phyloP scores from a whole-genome alignment of 495 filamentous ascomycete species.

The Amniculicola lignicola region DNA sequence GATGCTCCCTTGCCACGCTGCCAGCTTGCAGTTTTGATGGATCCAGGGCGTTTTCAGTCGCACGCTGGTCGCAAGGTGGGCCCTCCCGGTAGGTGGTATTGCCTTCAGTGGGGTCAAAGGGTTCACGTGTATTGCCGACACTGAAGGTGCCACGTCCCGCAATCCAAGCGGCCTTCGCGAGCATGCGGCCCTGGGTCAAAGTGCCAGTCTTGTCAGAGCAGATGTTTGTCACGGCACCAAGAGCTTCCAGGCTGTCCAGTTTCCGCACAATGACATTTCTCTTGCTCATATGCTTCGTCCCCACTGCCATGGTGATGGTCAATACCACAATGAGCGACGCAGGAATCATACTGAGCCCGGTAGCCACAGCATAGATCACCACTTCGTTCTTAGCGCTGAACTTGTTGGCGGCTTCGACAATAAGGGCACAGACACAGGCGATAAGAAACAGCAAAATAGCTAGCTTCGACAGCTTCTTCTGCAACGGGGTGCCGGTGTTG shows the following conservation, averaged over 20 bases:
- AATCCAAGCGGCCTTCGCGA: constrained; percentile 52
- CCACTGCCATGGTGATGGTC: constrained; percentile 72
- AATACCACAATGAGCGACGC: constrained; percentile 69
- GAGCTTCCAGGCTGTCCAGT: constrained; percentile 59
- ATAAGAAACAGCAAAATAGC: constrained; percentile 65
- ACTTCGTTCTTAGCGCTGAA: constrained; percentile 60
- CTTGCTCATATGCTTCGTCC: constrained; percentile 68
- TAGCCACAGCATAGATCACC: constrained; percentile 61
- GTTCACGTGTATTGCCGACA: constrained; percentile 34
- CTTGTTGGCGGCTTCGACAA: constrained; percentile 62
- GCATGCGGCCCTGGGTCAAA: constrained; percentile 63
- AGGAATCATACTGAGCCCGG: constrained; percentile 56
- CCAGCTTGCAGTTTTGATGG: constrained; percentile 27
- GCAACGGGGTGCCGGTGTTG: constrained; percentile 58
- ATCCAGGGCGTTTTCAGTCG: constrained; percentile 37
- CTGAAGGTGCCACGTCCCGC: constrained; percentile 36
- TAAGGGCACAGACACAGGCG: constrained; percentile 64
- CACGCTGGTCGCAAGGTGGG: constrained; percentile 17
- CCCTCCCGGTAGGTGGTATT: constrained; percentile 18
- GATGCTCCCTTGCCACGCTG: constrained; percentile 34
- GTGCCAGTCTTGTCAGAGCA: constrained; percentile 68
- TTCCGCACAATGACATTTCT: constrained; percentile 69
- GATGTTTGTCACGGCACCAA: constrained; percentile 50
- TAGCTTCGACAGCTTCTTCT: constrained; percentile 67
- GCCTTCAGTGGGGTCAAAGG: constrained; percentile 38